Evolutionary conservation across 108 stramenopile genomes (phyloP), one percentile per base, ranked within the genome.

Genomic region (Discostella pseudostelligera): DNA sequence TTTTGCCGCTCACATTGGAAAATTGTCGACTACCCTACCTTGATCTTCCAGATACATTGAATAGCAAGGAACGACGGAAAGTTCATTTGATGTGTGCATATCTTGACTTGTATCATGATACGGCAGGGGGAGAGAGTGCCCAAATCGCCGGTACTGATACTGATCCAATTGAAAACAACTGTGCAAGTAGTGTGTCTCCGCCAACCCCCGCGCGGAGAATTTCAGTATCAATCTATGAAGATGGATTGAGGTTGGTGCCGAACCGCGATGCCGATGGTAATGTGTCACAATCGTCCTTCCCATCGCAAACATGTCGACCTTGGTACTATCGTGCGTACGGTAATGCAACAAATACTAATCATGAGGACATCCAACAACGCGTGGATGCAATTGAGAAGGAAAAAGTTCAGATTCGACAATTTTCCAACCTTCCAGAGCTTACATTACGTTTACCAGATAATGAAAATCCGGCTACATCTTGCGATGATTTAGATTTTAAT

Each of bases 81-180:
- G 79, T 94, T 26, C 89, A 94, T 67, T 69, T 81, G 32, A 32
- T 86, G 2, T 90, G 89, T 43, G 55, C 63, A 7, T 63, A n/a
- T 9, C 17, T 79, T 0, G 65, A 74, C 48, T 54, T 90, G 13
- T 87, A 83, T 66, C 88, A 92, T 66, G 46, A 43, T 17, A 70
- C 79, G 20, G 69, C 81, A 17, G 81, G 78, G 14, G 16, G 16
- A 12, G 58, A 62, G 1, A 37, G 42, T 44, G 65, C 5, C 14
- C 10, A 8, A 19, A 29, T 26, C 22, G 40, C 7, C 25, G 20
- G 10, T n/a, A 42, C 6, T 13, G 43, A 13, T 4, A 45, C 0
- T 21, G 45, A 56, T 63, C 25, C 44, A 37, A 32, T 21, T 36
- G 45, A 54, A 24, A 53, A 58, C 20, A 56, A 84, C 7, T 16